Conservation (phyloP, 2,329 filamentous ascomycete genomes). For the Colletotrichum truncatum region DNA sequence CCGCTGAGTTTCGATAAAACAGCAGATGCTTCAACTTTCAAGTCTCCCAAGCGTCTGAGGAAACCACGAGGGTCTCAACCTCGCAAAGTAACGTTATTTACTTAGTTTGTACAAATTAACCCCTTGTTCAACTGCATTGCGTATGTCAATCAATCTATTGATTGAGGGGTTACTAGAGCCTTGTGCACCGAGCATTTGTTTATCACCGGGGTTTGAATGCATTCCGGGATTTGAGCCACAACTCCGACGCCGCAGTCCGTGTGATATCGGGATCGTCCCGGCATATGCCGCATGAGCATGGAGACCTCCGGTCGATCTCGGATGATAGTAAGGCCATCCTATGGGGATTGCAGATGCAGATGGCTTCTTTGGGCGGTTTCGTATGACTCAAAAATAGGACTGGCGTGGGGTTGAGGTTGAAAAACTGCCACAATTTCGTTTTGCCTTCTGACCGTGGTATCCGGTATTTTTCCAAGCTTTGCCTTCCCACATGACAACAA, state of each 20-base stretch:
- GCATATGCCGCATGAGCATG: neutral
- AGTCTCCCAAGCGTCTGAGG: neutral
- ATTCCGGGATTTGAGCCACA: conserved; percentile 31
- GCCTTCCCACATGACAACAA: neutral
- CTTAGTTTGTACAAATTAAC: neutral
- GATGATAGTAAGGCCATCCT: neutral
- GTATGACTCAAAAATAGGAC: neutral
- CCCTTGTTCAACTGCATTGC: neutral
- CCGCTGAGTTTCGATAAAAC: no score
- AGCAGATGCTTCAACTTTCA: neutral
- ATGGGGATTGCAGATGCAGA: neutral
- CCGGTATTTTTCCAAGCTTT: neutral
- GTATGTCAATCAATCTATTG: neutral
- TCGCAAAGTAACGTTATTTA: neutral
- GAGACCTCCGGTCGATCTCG: neutral
- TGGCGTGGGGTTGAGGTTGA: neutral
- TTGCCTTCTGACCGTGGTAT: neutral
- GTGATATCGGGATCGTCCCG: neutral
- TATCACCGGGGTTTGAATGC: conserved; percentile 31
- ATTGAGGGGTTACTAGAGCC: neutral
- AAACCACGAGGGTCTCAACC: neutral
- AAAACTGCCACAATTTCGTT: neutral
- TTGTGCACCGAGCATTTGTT: neutral
- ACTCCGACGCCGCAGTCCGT: neutral
- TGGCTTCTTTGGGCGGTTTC: neutral